Evolutionary conservation across 2,329 filamentous ascomycete species (phyloP).

Genomic region (Helotiales sp.): DNA sequence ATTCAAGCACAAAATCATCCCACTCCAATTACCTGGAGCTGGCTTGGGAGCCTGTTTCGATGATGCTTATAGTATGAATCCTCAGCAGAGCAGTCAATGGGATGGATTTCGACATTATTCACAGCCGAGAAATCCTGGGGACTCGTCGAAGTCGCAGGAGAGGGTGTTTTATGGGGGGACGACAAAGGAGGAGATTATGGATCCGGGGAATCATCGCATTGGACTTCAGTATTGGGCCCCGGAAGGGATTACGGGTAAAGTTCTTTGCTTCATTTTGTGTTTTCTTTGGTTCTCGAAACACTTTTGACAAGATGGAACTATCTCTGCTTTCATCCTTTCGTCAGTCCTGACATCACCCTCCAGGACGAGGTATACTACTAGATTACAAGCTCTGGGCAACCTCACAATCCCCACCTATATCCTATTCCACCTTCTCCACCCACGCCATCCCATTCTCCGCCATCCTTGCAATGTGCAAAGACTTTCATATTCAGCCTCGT

Average conservation of each 20-base stretch:
- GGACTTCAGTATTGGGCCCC: conserved; percentile 49
- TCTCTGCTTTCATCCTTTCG: neutral
- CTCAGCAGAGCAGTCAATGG: conserved; percentile 53
- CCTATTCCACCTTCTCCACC: conserved; percentile 42
- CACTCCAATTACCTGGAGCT: conserved; percentile 34
- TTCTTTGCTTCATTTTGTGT: neutral
- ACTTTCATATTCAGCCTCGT: conserved; percentile 45
- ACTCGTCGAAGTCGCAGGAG: conserved; percentile 28
- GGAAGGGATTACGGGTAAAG: conserved; percentile 45
- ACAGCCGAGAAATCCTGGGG: conserved; percentile 36
- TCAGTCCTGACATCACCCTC: conserved; percentile 3
- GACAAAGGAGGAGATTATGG: conserved; percentile 45
- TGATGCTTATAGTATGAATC: conserved; percentile 51
- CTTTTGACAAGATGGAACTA: neutral
- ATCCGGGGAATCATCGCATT: conserved; percentile 44
- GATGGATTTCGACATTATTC: conserved; percentile 52
- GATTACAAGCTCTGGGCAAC: conserved; percentile 49
- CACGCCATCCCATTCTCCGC: conserved; percentile 40
- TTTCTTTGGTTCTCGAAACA: neutral
- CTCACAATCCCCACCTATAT: conserved; percentile 29
- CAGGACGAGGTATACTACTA: conserved; percentile 51
- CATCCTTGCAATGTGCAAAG: conserved; percentile 41
- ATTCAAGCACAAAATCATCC: conserved; percentile 50
- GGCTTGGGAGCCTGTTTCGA: conserved; percentile 45
- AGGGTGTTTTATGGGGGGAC: conserved; percentile 51